A percentile compares a stretch with the other conserved stretches of the same genome.
Evolutionary conservation across 208 protist genomes (phyloP).

Genomic region (Trypanosoma rangeli): DNA sequence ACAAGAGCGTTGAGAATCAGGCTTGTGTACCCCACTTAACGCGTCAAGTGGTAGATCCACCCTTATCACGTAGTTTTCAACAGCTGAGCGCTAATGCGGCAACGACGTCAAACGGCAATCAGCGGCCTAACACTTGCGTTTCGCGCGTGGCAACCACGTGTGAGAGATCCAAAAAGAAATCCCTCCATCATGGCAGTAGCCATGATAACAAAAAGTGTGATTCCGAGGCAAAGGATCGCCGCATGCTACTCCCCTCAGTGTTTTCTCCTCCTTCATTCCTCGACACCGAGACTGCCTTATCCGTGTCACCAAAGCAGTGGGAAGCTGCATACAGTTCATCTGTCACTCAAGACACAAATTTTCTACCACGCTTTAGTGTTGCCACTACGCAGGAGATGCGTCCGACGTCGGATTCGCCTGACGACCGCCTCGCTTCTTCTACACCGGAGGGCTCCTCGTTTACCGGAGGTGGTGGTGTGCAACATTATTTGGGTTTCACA

Average conservation of each 20-base stretch:
- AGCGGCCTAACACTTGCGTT: background rate
- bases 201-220: background rate
- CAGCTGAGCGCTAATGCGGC: background rate
- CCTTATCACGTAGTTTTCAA: background rate
- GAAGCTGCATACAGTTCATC: background rate
- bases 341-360: background rate
- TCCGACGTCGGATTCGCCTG: background rate
- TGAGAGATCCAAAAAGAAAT: background rate
- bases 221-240: background rate
- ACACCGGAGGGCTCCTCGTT: background rate
- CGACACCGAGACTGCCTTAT: background rate
- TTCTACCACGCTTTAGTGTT: background rate
- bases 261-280: background rate
- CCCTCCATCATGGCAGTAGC: background rate
- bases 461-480: background rate
- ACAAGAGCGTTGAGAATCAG: background rate
- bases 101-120: background rate
- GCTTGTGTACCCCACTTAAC: background rate
- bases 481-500: constrained; percentile 33
- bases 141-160: background rate
- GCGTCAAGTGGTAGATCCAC: background rate
- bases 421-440: background rate
- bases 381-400: background rate
- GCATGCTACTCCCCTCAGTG: background rate
- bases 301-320: background rate